Conservation (phyloP, 1,139 yeast genomes). For the Debaryomyces fabryi region DNA sequence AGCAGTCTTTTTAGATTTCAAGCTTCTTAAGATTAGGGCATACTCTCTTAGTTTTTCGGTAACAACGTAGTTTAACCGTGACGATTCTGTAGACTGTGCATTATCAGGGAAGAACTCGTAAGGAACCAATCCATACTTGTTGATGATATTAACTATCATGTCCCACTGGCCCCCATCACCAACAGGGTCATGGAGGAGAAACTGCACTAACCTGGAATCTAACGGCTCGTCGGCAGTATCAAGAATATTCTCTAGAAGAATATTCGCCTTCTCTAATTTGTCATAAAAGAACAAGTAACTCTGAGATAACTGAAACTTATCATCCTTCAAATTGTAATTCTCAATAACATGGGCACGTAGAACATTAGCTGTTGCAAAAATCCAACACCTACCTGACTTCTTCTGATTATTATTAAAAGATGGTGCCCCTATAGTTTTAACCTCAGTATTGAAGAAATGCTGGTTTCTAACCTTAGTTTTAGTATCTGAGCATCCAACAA, state of each 20-base stretch:
- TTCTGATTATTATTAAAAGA: conserved; percentile 18
- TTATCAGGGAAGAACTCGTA: conserved; percentile 20
- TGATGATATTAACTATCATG: conserved; percentile 22
- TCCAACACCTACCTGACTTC: conserved; percentile 23
- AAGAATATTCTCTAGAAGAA: conserved; percentile 15
- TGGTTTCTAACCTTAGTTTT: too few species aligned
- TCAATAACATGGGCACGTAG: conserved; percentile 19
- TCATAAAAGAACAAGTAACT: conserved; percentile 38
- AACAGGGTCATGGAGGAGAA: conserved; percentile 18
- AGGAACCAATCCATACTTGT: conserved; percentile 22
- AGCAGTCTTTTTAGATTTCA: conserved; percentile 12
- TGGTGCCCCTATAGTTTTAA: conserved; percentile 19
- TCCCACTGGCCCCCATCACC: conserved; percentile 25
- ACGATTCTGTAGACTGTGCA: conserved; percentile 18
- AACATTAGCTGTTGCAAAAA: conserved; percentile 22
- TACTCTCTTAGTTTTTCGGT: conserved; percentile 22
- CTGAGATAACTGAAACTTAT: conserved; percentile 9
- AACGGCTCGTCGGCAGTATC: conserved; percentile 12
- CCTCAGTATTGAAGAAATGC: conserved; percentile 11
- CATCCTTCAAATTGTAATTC: conserved; percentile 19
- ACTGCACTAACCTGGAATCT: conserved; percentile 19
- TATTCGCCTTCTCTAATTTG: conserved; percentile 32
- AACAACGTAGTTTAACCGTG: conserved; percentile 19
- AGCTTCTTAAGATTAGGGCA: conserved; percentile 14
- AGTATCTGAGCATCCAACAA: too few species aligned